A percentile compares a stretch with the other conserved stretches of the same genome.
These are phyloP conservation scores for Paspalum vaginatum DNA, from an alignment of 176 grass and related monocot species.

Conservation along the genomic window DNA sequence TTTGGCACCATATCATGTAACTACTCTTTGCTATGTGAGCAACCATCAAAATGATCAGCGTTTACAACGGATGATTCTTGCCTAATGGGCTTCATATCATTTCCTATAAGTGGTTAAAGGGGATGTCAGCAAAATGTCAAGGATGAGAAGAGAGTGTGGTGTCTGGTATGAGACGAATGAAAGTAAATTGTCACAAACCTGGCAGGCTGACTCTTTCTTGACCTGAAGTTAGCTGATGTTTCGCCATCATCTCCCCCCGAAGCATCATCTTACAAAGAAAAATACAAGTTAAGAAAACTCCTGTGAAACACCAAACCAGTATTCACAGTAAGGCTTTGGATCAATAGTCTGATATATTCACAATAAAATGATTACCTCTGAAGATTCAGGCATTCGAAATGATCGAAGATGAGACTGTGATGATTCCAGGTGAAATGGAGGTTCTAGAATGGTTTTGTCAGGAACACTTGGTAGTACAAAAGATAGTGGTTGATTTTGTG, in stretches of 20 bases:
- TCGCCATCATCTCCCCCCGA: conserved; percentile 51
- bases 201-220: conserved; percentile 44
- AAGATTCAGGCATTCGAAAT: conserved; percentile 72
- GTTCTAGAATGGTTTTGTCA: conserved; percentile 52
- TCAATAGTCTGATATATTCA: conserved; percentile 6
- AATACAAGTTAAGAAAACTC: neutral
- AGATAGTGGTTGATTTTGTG: conserved; percentile 53
- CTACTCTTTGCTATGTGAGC: conserved; percentile 46
- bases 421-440: conserved; percentile 47
- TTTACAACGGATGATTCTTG: conserved; percentile 51
- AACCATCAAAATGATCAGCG: conserved; percentile 58
- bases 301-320: conserved; percentile 12
- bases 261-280: conserved; percentile 68
- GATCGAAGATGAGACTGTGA: conserved; percentile 55
- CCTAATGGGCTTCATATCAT: conserved; percentile 53
- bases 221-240: conserved; percentile 56
- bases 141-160: neutral
- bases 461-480: conserved; percentile 44
- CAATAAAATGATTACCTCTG: conserved; percentile 58
- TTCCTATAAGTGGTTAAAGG: conserved; percentile 45
- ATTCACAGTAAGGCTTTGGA: neutral
- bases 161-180: neutral
- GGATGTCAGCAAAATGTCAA: conserved; percentile 16
- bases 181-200: conserved; percentile 52
- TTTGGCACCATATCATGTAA: conserved; percentile 42